phyloP scores from a whole-genome alignment of 2,329 filamentous ascomycete species.

The Elsinoe ampelina region DNA sequence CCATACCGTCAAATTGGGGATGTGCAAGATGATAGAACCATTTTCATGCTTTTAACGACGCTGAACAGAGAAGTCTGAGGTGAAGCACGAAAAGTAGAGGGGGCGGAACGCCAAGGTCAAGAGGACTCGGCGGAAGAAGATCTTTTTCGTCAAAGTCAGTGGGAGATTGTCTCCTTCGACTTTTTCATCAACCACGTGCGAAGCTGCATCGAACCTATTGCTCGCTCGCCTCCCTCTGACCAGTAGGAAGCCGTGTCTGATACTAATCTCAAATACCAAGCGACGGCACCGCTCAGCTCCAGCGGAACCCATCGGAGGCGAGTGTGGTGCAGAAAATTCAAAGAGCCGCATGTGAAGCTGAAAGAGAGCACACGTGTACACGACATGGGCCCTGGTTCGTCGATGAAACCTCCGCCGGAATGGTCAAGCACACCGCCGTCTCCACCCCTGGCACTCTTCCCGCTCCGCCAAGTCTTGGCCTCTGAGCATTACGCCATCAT shows the following conservation, averaged over 20 bases:
- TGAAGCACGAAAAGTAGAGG: background rate
- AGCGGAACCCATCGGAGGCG: background rate
- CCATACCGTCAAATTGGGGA: no score
- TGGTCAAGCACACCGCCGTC: conserved; percentile 7
- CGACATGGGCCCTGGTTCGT: conserved; percentile 3
- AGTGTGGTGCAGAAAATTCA: background rate
- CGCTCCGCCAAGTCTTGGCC: conserved; percentile 1
- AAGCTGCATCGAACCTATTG: background rate
- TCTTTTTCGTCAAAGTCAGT: background rate
- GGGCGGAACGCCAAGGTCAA: background rate
- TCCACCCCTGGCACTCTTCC: background rate
- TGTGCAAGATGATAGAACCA: no score
- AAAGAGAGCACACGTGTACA: background rate
- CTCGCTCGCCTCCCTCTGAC: background rate
- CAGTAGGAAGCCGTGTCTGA: background rate
- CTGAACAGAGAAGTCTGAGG: no score
- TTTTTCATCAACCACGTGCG: background rate
- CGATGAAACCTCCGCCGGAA: conserved; percentile 2
- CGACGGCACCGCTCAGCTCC: background rate
- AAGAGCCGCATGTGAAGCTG: background rate
- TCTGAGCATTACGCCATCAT: background rate
- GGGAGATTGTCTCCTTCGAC: conserved; percentile 4
- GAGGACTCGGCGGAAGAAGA: background rate
- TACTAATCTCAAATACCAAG: background rate
- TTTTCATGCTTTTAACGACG: no score